phyloP scores from a whole-genome alignment of 2,329 filamentous ascomycete genomes.

The Fusarium haematococcum region DNA sequence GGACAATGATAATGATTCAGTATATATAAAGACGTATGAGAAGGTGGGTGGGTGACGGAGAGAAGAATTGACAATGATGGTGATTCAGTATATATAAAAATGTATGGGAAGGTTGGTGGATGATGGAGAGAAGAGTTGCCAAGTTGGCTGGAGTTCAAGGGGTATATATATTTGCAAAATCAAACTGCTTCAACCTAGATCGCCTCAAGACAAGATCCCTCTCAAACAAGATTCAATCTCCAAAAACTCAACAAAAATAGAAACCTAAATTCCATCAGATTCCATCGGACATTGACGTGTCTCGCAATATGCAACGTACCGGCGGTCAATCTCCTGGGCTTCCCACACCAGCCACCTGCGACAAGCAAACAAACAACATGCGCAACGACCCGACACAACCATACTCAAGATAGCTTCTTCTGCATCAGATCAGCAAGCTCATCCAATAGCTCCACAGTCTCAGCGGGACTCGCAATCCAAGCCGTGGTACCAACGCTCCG shows the following conservation, averaged over 20 bases:
- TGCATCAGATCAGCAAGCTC: slow-evolving; percentile 75
- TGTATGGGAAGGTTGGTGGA: background rate
- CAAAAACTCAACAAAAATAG: background rate
- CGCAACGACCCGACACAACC: background rate
- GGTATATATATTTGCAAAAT: background rate
- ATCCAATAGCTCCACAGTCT: slow-evolving; percentile 90
- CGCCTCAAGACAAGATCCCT: background rate
- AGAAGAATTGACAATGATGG: background rate
- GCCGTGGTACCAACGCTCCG: slow-evolving; percentile 92
- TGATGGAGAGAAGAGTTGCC: background rate
- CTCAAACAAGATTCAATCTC: background rate
- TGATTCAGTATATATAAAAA: background rate
- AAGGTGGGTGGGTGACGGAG: background rate
- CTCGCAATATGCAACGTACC: background rate
- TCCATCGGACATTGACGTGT: background rate
- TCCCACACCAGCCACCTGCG: background rate
- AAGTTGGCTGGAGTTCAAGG: background rate
- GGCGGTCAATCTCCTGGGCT: background rate
- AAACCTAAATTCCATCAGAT: background rate
- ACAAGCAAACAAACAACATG: background rate
- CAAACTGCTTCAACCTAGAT: background rate
- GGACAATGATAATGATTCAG: background rate
- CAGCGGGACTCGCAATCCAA: slow-evolving; percentile 93
- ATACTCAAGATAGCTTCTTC: slow-evolving; percentile 47
- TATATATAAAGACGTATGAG: background rate